phyloP scores from a whole-genome alignment of 192 early-diverging fungal genomes.

The Coemansia sp. region DNA sequence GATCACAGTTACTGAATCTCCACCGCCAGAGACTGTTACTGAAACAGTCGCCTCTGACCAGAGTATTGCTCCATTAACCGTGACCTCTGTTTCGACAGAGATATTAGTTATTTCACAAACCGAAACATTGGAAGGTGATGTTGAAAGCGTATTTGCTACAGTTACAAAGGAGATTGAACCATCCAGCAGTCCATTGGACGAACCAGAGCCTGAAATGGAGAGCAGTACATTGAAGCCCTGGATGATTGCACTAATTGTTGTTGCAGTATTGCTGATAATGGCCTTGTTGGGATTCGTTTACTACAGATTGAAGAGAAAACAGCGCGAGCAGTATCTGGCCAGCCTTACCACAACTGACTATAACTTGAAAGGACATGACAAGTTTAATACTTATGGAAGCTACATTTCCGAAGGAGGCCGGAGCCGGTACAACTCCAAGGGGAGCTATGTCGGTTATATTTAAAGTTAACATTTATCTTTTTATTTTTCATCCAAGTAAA shows the following conservation, averaged over 20 bases:
- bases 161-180: neutral
- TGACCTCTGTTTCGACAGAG: neutral
- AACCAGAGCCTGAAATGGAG: neutral
- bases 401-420: neutral
- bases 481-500: neutral
- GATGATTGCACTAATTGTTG: slow-evolving; percentile 1
- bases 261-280: neutral
- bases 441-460: slow-evolving; percentile 7
- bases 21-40: neutral
- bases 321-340: slow-evolving; percentile 3
- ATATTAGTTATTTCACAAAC: neutral
- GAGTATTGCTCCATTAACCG: neutral
- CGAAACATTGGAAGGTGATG: neutral
- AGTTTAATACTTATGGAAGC: neutral
- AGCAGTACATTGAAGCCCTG: neutral
- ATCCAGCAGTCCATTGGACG: neutral
- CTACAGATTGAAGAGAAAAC: neutral
- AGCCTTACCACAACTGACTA: neutral
- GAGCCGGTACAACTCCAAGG: slow-evolving; percentile 7
- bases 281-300: neutral
- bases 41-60: neutral
- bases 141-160: slow-evolving; percentile 1
- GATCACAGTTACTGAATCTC: neutral
- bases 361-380: neutral
- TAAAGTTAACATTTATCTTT: neutral